Conservation (phyloP, 768 basidiomycete genomes). For the Tulasnella sp. region DNA sequence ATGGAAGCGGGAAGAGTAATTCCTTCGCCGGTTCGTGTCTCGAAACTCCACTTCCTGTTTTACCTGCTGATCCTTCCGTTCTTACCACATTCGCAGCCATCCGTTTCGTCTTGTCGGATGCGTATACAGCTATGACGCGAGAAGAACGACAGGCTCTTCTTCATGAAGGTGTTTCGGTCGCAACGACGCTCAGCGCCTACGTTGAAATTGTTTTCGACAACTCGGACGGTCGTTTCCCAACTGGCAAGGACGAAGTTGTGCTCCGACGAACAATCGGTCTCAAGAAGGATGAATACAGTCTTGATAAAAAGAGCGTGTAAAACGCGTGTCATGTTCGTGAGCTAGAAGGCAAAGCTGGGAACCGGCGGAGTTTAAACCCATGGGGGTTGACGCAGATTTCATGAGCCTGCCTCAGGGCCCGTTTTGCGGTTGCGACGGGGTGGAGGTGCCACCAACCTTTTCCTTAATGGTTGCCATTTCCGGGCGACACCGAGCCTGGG, state of each 20-base stretch:
- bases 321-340: constrained; percentile 87
- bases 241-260: constrained; percentile 76
- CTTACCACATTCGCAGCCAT: constrained; percentile 50
- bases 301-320: constrained; percentile 90
- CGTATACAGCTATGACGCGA: constrained; percentile 89
- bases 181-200: constrained; percentile 86
- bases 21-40: constrained; percentile 78
- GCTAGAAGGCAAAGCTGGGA: background rate
- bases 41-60: background rate
- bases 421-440: too few relatives aligned
- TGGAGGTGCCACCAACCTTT: too few relatives aligned
- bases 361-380: background rate
- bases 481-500: background rate
- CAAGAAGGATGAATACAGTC: constrained; percentile 97
- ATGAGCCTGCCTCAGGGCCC: background rate
- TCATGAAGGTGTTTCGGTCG: constrained; percentile 84
- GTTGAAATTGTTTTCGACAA: constrained; percentile 98
- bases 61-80: background rate
- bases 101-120: constrained; percentile 95
- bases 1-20: constrained; percentile 97
- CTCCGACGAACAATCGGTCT: constrained; percentile 90
- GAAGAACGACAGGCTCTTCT: constrained; percentile 90
- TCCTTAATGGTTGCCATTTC: too few relatives aligned
- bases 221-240: constrained; percentile 87
- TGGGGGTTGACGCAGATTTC: too few relatives aligned